Evolutionary conservation across 345 rosid species (phyloP).

Genomic region (Moricandia arvensis): DNA sequence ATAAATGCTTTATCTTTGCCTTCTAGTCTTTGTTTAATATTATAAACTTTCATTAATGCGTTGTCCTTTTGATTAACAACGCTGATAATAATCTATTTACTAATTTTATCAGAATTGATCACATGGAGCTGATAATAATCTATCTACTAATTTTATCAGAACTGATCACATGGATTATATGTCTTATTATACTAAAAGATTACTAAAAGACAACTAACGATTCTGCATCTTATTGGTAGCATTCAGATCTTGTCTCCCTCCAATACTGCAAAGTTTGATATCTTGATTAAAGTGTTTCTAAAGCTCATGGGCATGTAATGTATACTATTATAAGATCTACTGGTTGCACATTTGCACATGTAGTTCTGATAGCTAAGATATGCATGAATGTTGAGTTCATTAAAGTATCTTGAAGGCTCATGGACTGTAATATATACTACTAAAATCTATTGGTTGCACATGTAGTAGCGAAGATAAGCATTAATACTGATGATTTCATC

Average conservation of each 20-base stretch:
- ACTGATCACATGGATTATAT: too few species aligned
- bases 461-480: background rate
- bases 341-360: background rate
- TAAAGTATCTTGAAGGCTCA: background rate
- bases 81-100: too few species aligned
- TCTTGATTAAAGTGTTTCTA: background rate
- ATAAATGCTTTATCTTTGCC: too few species aligned
- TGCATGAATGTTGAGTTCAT: background rate
- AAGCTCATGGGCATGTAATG: background rate
- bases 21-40: too few species aligned
- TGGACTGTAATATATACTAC: background rate
- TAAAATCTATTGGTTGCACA: background rate
- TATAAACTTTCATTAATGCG: too few species aligned
- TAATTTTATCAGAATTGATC: too few species aligned
- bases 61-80: too few species aligned
- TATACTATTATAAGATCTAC: background rate
- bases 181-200: too few species aligned
- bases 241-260: background rate
- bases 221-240: background rate
- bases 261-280: background rate
- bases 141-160: too few species aligned
- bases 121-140: too few species aligned
- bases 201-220: background rate
- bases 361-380: background rate
- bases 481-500: background rate